Conservation (phyloP, 345 rosid genomes). For the Barbarea vulgaris region DNA sequence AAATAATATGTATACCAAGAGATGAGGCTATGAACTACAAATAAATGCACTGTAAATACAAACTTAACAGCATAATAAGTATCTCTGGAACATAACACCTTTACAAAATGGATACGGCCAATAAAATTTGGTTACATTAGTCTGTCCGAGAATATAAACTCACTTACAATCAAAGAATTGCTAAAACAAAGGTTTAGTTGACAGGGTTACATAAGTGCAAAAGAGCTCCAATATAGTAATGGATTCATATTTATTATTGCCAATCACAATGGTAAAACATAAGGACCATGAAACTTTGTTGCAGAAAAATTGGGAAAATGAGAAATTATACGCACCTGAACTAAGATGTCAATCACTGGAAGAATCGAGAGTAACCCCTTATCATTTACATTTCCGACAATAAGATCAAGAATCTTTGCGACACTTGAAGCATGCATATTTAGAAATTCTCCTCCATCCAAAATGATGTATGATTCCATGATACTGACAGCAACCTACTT, state of each 20-base stretch:
- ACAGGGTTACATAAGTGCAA: background rate
- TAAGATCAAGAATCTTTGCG: slow-evolving; percentile 87
- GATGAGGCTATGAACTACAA: slow-evolving; percentile 1
- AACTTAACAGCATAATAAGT: slow-evolving; percentile 1
- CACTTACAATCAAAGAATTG: slow-evolving; percentile 1
- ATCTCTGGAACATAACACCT: slow-evolving; percentile 7
- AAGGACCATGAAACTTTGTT: background rate
- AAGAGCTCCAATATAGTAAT: background rate
- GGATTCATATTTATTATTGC: background rate
- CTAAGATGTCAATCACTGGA: slow-evolving; percentile 84
- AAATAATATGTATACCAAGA: slow-evolving; percentile 1
- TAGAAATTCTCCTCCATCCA: slow-evolving; percentile 84
- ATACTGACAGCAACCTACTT: slow-evolving; percentile 82
- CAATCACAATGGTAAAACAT: background rate
- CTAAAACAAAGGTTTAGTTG: background rate
- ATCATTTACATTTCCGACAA: slow-evolving; percentile 93
- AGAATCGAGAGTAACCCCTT: slow-evolving; percentile 75
- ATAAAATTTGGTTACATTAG: background rate
- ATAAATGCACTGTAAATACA: slow-evolving; percentile 8
- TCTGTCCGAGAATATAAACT: background rate
- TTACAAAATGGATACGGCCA: slow-evolving; percentile 1
- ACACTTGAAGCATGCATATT: slow-evolving; percentile 77
- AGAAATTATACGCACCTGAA: slow-evolving; percentile 66
- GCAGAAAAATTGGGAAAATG: slow-evolving; percentile 12
- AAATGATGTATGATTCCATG: slow-evolving; percentile 71